These are phyloP conservation scores for Trametes hirsuta DNA, from an alignment of 1,284 basidiomycete genomes.

Conservation along the genomic window DNA sequence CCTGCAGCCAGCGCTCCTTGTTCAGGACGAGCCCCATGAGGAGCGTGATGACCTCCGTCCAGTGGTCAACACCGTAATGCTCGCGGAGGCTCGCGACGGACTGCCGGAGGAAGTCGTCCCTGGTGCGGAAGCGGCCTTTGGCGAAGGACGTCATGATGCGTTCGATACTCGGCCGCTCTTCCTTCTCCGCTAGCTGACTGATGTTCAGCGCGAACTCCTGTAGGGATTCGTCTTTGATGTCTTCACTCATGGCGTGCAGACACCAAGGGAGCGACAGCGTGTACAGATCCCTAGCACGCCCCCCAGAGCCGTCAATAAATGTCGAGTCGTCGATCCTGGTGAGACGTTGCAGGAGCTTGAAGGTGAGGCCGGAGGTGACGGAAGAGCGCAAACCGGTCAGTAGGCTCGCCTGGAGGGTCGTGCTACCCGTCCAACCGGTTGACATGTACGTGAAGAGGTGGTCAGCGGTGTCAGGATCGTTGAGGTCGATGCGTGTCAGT, in stretches of 20 bases:
- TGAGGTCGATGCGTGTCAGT: conserved; percentile 75
- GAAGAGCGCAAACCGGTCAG: conserved; percentile 85
- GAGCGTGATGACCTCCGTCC: conserved; percentile 79
- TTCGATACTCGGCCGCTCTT: conserved; percentile 76
- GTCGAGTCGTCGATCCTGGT: conserved; percentile 64
- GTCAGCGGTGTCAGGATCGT: conserved; percentile 65
- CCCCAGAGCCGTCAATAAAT: conserved; percentile 75
- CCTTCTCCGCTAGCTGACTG: conserved; percentile 69
- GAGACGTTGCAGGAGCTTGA: conserved; percentile 72
- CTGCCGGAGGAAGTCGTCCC: conserved; percentile 93
- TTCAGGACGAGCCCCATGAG: conserved; percentile 90
- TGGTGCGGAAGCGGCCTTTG: conserved; percentile 87
- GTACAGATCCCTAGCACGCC: conserved; percentile 84
- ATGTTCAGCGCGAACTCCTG: conserved; percentile 80
- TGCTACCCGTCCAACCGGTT: conserved; percentile 69
- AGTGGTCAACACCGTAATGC: conserved; percentile 72
- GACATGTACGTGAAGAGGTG: conserved; percentile 73
- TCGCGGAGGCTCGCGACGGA: conserved; percentile 85
- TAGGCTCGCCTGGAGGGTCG: conserved; percentile 75
- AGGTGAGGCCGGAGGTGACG: conserved; percentile 67
- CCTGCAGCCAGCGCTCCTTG: conserved; percentile 79
- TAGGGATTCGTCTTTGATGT: conserved; percentile 63
- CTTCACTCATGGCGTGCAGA: conserved; percentile 75
- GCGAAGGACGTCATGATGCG: conserved; percentile 91
- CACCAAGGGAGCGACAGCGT: conserved; percentile 89